Conservation (phyloP, 352 stramenopile genomes). For the Globisporangium mamillatum region DNA sequence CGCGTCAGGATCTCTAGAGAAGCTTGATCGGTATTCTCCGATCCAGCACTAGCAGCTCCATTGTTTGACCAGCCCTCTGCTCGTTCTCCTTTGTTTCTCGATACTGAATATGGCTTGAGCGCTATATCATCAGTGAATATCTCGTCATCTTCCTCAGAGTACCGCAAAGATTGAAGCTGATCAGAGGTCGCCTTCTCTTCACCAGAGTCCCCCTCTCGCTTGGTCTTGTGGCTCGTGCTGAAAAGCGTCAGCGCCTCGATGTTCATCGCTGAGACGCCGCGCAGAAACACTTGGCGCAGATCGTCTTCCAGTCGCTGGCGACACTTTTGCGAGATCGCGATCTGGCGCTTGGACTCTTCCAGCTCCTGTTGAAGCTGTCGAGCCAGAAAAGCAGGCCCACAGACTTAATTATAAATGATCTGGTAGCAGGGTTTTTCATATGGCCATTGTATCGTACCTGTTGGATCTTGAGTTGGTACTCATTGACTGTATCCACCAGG, state of each 20-base stretch:
- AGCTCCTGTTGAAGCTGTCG: constrained; percentile 40
- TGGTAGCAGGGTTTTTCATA: too few relatives aligned
- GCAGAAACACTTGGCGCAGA: constrained; percentile 61
- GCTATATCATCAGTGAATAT: neutral
- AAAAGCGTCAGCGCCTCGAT: constrained; percentile 69
- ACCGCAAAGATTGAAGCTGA: neutral
- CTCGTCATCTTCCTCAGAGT: neutral
- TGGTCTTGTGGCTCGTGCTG: constrained; percentile 41
- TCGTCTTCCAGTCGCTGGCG: constrained; percentile 57
- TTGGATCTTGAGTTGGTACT: constrained; percentile 42
- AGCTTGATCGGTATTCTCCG: neutral
- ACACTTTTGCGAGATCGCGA: constrained; percentile 35
- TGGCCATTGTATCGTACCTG: constrained; percentile 19
- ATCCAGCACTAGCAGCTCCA: neutral
- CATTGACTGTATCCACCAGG: constrained; percentile 28
- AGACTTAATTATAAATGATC: too few relatives aligned
- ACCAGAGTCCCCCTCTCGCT: constrained; percentile 9
- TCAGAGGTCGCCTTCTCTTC: neutral
- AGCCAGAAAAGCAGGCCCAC: too few relatives aligned
- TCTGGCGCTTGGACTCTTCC: constrained; percentile 30
- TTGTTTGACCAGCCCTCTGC: neutral
- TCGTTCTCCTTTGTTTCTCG: neutral
- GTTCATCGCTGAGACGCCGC: constrained; percentile 73
- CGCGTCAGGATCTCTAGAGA: constrained; percentile 3
- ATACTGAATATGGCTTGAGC: neutral